Percentiles rank a stretch among this genome's conserved stretches.
Conservation (phyloP, 2,329 filamentous ascomycete genomes). For the Teratosphaeria gauchensis region DNA sequence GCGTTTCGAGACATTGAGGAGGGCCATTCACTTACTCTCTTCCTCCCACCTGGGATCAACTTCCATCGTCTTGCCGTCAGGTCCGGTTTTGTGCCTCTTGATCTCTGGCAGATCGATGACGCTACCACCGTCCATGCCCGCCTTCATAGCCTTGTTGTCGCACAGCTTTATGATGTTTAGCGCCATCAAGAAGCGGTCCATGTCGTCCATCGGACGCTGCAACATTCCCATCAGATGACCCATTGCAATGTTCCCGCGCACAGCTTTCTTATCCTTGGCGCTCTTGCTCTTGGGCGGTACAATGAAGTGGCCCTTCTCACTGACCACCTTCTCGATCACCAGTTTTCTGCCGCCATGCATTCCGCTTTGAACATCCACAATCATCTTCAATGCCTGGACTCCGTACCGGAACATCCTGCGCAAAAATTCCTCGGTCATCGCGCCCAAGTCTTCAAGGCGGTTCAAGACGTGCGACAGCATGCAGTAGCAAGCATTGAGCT, state of each 20-base stretch:
- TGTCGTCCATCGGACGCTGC: neutral
- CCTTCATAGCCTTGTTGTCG: neutral
- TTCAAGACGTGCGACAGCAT: constrained; percentile 1
- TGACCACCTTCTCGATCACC: neutral
- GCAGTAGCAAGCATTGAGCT: neutral
- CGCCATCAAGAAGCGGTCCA: neutral
- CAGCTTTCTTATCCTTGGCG: neutral
- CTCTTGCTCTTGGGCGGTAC: neutral
- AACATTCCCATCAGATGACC: neutral
- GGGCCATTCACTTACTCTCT: neutral
- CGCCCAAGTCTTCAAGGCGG: neutral
- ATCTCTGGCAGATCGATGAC: neutral
- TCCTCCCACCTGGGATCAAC: neutral
- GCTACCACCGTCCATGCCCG: neutral
- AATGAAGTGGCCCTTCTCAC: neutral
- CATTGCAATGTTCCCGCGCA: neutral
- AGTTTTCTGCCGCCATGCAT: neutral
- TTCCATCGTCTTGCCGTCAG: neutral
- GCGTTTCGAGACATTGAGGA: neutral
- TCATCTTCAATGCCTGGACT: constrained; percentile 1
- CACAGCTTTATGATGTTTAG: neutral
- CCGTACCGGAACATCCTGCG: constrained; percentile 3
- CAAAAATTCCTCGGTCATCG: constrained; percentile 1
- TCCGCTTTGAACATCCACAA: neutral
- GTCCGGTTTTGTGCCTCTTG: neutral